These are phyloP conservation scores for Blastomyces gilchristii DNA, from an alignment of 2,329 filamentous ascomycete species.

Conservation along the genomic window DNA sequence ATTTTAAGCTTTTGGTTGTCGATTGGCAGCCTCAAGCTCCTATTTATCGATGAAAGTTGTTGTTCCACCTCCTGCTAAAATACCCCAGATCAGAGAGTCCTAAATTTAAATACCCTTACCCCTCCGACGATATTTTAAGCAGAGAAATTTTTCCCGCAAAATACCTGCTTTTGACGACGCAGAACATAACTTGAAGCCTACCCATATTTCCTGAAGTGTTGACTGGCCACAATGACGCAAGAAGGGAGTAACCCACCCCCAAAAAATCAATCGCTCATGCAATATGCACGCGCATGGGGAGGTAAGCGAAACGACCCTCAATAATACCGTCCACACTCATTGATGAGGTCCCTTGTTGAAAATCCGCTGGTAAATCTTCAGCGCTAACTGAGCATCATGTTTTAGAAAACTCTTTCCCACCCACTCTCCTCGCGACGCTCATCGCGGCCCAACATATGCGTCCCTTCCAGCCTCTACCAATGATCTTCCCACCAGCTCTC, in stretches of 20 bases:
- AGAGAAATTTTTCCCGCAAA: not conserved
- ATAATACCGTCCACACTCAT: not conserved
- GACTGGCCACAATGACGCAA: not conserved
- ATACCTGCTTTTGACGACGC: not conserved
- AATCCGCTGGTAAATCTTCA: constrained; percentile 21
- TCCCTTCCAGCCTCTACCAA: constrained; percentile 55
- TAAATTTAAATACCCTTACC: not conserved
- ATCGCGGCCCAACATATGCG: constrained; percentile 56
- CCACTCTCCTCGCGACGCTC: constrained; percentile 54
- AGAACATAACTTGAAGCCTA: not conserved
- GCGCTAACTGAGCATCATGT: not conserved
- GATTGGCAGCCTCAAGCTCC: not conserved
- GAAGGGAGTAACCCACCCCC: constrained; percentile 15
- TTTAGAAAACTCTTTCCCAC: constrained; percentile 53
- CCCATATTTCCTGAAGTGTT: not conserved
- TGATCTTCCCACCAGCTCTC: constrained; percentile 57
- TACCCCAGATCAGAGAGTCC: not conserved
- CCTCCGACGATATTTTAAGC: not conserved
- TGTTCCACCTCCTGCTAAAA: not conserved
- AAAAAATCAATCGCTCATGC: constrained; percentile 26
- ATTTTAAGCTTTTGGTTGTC: not conserved
- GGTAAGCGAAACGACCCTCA: constrained; percentile 23
- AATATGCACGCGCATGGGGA: constrained; percentile 34
- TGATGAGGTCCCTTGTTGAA: constrained; percentile 22
- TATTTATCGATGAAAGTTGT: not conserved